Evolutionary conservation across 257 asterid genomes (phyloP).

Genomic region (Rehmannia glutinosa): DNA sequence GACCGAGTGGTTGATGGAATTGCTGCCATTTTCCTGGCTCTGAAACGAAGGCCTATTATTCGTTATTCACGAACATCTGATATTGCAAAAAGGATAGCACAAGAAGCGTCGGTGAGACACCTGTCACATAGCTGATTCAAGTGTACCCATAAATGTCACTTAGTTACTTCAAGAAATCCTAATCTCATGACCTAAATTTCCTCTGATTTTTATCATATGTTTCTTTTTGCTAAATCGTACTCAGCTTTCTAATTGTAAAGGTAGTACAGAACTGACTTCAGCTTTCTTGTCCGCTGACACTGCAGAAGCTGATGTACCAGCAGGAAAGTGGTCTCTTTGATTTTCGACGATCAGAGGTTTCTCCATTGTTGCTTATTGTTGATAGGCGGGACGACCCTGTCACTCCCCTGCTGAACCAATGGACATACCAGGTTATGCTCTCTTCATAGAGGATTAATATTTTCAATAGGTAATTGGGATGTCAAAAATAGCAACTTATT

Average conservation of each 20-base stretch:
- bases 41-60: slow-evolving; percentile 84
- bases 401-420: slow-evolving; percentile 88
- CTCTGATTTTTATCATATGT: neutral
- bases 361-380: slow-evolving; percentile 80
- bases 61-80: slow-evolving; percentile 92
- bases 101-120: slow-evolving; percentile 78
- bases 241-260: neutral
- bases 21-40: slow-evolving; percentile 79
- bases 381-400: slow-evolving; percentile 98
- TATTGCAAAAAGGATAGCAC: slow-evolving; percentile 83
- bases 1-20: slow-evolving; percentile 90
- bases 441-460: neutral
- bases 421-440: slow-evolving; percentile 91
- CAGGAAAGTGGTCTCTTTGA: slow-evolving; percentile 95
- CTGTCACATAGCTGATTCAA: neutral
- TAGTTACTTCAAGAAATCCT: slow-evolving; percentile 8
- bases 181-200: neutral
- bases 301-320: slow-evolving; percentile 97
- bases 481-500: slow-evolving; percentile 15
- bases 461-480: neutral
- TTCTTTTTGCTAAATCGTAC: neutral
- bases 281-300: slow-evolving; percentile 14
- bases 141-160: neutral
- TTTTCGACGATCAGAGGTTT: slow-evolving; percentile 88
- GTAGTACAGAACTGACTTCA: slow-evolving; percentile 13